Evolutionary conservation across 2,329 filamentous ascomycete genomes (phyloP).

Genomic region (Cladosporium sp.): DNA sequence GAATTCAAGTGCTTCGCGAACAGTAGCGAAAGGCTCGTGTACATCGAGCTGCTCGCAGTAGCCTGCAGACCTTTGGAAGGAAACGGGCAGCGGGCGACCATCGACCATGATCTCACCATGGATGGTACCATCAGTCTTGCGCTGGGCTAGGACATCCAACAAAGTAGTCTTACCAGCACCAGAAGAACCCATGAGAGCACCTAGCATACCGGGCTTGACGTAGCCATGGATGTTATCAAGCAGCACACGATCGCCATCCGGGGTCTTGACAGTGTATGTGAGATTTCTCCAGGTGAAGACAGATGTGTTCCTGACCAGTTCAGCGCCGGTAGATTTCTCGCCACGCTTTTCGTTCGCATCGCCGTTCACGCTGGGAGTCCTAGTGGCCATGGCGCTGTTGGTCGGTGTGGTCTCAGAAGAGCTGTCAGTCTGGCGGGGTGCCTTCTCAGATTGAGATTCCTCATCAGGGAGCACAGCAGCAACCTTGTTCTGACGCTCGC

Average conservation of each 20-base stretch:
- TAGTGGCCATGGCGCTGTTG: conserved; percentile 7
- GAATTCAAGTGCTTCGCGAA: conserved; percentile 63
- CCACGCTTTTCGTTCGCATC: background rate
- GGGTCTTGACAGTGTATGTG: conserved; percentile 65
- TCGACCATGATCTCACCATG: conserved; percentile 44
- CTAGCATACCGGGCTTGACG: conserved; percentile 71
- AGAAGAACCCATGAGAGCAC: conserved; percentile 75
- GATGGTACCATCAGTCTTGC: conserved; percentile 43
- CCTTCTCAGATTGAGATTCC: conserved; percentile 17
- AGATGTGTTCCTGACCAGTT: conserved; percentile 20
- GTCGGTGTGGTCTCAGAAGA: conserved; percentile 7
- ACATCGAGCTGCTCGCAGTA: conserved; percentile 63
- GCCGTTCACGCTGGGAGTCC: conserved; percentile 5
- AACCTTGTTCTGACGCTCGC: conserved; percentile 49
- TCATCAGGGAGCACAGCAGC: conserved; percentile 40
- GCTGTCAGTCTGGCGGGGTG: background rate
- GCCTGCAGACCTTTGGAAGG: conserved; percentile 52
- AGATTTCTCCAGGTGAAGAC: conserved; percentile 77
- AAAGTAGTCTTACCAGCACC: conserved; percentile 48
- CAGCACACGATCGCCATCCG: conserved; percentile 43
- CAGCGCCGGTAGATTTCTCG: background rate
- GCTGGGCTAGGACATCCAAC: conserved; percentile 39
- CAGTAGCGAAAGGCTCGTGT: conserved; percentile 62
- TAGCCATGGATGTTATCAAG: conserved; percentile 64
- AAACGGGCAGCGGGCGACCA: conserved; percentile 34